A percentile compares a stretch with the other conserved stretches of the same genome.
phyloP scores from a whole-genome alignment of 2,329 filamentous ascomycete species.

The Penicillium sp. region DNA sequence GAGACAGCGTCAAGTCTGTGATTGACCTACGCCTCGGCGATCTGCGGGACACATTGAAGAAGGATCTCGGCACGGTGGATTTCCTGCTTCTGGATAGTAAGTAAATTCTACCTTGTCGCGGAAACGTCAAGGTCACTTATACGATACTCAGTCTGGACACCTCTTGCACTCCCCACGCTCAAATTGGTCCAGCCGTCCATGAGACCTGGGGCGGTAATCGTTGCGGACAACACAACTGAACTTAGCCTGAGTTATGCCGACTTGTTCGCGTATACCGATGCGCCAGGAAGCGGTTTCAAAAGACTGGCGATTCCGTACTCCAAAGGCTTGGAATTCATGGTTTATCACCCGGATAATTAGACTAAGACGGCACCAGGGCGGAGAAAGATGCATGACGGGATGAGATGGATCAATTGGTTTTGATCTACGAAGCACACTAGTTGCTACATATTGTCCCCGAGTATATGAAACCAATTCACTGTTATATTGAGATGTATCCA shows the following conservation, averaged over 20 bases:
- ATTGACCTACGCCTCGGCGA: slow-evolving; percentile 61
- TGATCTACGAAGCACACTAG: not conserved
- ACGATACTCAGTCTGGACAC: slow-evolving; percentile 45
- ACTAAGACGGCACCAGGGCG: not conserved
- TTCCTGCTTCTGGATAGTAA: slow-evolving; percentile 61
- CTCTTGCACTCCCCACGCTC: slow-evolving; percentile 49
- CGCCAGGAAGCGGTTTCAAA: slow-evolving; percentile 1
- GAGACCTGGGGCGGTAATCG: slow-evolving; percentile 15
- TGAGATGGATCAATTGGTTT: no score
- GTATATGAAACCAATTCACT: not conserved
- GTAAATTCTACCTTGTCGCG: slow-evolving; percentile 26
- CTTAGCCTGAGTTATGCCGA: not conserved
- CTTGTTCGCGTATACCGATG: no score
- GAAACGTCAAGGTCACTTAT: no score
- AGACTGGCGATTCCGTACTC: not conserved
- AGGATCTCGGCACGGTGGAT: slow-evolving; percentile 52
- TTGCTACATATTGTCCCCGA: not conserved
- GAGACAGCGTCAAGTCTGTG: slow-evolving; percentile 47
- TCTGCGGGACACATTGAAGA: slow-evolving; percentile 55
- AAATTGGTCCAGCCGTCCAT: slow-evolving; percentile 17
- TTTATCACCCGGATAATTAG: not conserved
- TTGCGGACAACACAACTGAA: slow-evolving; percentile 15
- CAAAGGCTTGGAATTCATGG: not conserved
- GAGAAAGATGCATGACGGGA: no score
- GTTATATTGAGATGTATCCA: not conserved